Percentiles rank a stretch among this genome's conserved stretches.
These are phyloP conservation scores for Cicer yamashitae DNA, from an alignment of 306 rosid species.

Conservation along the genomic window DNA sequence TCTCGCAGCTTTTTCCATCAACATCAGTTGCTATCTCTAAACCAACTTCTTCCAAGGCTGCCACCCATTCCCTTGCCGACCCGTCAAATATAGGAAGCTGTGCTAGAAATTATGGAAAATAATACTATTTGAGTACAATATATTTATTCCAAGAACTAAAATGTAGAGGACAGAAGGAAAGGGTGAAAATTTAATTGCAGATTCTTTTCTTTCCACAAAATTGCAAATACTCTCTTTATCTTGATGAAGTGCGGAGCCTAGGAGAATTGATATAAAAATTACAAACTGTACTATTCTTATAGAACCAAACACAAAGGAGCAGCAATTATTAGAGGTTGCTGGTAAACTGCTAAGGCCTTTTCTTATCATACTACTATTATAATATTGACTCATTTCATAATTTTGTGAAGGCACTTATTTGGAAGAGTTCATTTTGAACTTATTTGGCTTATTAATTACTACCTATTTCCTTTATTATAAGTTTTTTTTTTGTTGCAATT, in stretches of 20 bases:
- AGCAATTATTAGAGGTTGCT: background rate
- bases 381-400: background rate
- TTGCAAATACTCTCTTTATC: background rate
- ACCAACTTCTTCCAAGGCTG: conserved; percentile 72
- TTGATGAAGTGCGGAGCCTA: conserved; percentile 3
- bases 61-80: conserved; percentile 85
- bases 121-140: conserved; percentile 38
- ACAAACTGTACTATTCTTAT: background rate
- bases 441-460: background rate
- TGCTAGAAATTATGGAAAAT: conserved; percentile 24
- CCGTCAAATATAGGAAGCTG: conserved; percentile 97
- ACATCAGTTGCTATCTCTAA: conserved; percentile 63
- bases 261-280: background rate
- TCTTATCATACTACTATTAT: background rate
- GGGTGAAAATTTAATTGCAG: background rate
- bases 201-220: conserved; percentile 34
- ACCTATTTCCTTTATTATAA: too few relatives aligned
- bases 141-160: conserved; percentile 5
- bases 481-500: too few relatives aligned
- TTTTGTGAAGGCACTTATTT: background rate
- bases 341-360: conserved; percentile 1
- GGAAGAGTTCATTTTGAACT: background rate
- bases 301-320: conserved; percentile 21
- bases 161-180: background rate
- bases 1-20: conserved; percentile 62